Percentiles rank a stretch among this genome's conserved stretches.
phyloP scores from a whole-genome alignment of 75 land plant species.

The Picea glauca region DNA sequence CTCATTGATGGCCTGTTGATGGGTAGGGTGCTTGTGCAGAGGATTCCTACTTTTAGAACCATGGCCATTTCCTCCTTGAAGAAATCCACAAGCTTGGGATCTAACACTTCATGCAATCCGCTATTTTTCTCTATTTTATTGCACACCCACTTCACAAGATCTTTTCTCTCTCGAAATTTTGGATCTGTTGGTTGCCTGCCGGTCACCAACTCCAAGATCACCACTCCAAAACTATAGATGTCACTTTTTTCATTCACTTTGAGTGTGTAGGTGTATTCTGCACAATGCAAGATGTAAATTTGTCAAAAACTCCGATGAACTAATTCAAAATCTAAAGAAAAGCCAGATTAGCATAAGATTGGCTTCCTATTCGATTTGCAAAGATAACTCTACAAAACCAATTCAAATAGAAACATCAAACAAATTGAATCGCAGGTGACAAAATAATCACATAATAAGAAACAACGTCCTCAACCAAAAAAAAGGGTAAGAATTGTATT shows the following conservation, averaged over 20 bases:
- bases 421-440: too few relatives aligned
- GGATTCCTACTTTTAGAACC: conserved; percentile 58
- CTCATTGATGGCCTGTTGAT: conserved; percentile 77
- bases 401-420: too few relatives aligned
- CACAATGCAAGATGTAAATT: background rate
- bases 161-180: conserved; percentile 15
- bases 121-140: conserved; percentile 32
- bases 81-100: conserved; percentile 39
- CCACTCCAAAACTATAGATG: conserved; percentile 41
- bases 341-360: too few relatives aligned
- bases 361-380: too few relatives aligned
- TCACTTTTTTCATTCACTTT: conserved; percentile 30
- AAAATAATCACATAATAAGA: background rate
- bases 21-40: conserved; percentile 69
- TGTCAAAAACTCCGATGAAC: too few relatives aligned
- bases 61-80: conserved; percentile 56
- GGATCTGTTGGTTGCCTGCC: conserved; percentile 26
- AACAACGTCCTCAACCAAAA: too few relatives aligned
- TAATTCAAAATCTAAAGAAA: background rate
- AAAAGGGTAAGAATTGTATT: background rate
- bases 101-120: conserved; percentile 48
- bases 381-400: too few relatives aligned
- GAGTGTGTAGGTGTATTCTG: conserved; percentile 44
- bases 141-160: conserved; percentile 23
- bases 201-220: conserved; percentile 29